These are phyloP conservation scores for Beauveria caledonica DNA, from an alignment of 2,329 filamentous ascomycete genomes.

Conservation along the genomic window DNA sequence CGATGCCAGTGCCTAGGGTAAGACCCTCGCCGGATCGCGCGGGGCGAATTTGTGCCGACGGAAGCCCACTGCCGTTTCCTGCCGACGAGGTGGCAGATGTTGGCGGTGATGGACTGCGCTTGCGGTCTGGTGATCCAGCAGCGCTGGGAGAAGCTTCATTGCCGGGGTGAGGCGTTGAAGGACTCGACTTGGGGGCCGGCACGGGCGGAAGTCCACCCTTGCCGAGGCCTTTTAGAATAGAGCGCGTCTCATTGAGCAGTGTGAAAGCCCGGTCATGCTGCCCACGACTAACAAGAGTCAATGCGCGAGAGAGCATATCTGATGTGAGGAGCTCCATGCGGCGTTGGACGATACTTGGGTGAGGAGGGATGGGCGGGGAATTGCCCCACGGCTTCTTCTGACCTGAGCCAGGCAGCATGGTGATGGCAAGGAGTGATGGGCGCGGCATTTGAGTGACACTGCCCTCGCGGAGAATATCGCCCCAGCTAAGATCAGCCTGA, in stretches of 20 bases:
- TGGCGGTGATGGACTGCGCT: constrained; percentile 47
- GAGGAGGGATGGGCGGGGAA: constrained; percentile 80
- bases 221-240: constrained; percentile 89
- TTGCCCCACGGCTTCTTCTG: constrained; percentile 59
- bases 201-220: constrained; percentile 92
- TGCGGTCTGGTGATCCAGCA: constrained; percentile 43
- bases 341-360: constrained; percentile 88
- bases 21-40: constrained; percentile 50
- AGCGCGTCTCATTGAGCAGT: constrained; percentile 83
- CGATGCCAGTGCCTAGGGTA: constrained; percentile 65
- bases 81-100: constrained; percentile 38
- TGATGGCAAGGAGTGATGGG: constrained; percentile 87
- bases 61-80: constrained; percentile 27
- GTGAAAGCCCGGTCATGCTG: constrained; percentile 93
- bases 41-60: constrained; percentile 36
- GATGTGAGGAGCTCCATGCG: constrained; percentile 97
- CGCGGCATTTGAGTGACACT: constrained; percentile 77
- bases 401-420: constrained; percentile 72
- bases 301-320: constrained; percentile 89
- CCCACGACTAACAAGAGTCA: constrained; percentile 82
- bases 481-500: constrained; percentile 88
- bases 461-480: constrained; percentile 86
- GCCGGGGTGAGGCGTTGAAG: constrained; percentile 41
- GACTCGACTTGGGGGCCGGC: constrained; percentile 42
- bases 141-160: constrained; percentile 36